These are phyloP conservation scores for Bisporella sp. DNA, from an alignment of 2,329 filamentous ascomycete genomes.

Conservation along the genomic window DNA sequence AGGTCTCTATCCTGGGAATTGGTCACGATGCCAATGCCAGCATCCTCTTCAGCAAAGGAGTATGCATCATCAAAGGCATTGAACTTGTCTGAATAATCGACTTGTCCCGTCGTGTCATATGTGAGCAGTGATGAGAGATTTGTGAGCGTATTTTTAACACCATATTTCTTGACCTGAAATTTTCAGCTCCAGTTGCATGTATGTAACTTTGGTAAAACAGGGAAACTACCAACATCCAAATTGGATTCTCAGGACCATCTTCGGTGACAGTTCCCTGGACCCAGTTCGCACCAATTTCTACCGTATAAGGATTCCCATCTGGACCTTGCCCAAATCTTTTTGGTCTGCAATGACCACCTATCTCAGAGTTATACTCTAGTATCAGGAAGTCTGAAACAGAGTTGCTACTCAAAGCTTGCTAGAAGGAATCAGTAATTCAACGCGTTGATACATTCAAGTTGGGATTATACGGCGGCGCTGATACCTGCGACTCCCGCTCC, in stretches of 20 bases:
- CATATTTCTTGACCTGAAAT: conserved; percentile 41
- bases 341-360: conserved; percentile 56
- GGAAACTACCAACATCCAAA: conserved; percentile 46
- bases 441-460: neutral
- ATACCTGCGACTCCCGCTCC: conserved; percentile 58
- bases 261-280: conserved; percentile 33
- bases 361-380: conserved; percentile 53
- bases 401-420: conserved; percentile 51
- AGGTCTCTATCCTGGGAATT: conserved; percentile 55
- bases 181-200: neutral
- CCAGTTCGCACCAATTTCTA: conserved; percentile 67
- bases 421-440: too few relatives aligned
- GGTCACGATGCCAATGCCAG: conserved; percentile 48
- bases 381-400: conserved; percentile 59
- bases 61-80: conserved; percentile 42
- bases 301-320: conserved; percentile 34
- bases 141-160: conserved; percentile 47
- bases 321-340: conserved; percentile 21
- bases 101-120: conserved; percentile 50
- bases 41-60: conserved; percentile 38
- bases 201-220: too few relatives aligned
- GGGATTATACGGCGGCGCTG: conserved; percentile 40
- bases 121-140: conserved; percentile 52
- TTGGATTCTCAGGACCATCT: conserved; percentile 46
- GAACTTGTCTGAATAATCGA: conserved; percentile 43